Conservation (phyloP, 306 rosid genomes). For the Carpinus fangiana region DNA sequence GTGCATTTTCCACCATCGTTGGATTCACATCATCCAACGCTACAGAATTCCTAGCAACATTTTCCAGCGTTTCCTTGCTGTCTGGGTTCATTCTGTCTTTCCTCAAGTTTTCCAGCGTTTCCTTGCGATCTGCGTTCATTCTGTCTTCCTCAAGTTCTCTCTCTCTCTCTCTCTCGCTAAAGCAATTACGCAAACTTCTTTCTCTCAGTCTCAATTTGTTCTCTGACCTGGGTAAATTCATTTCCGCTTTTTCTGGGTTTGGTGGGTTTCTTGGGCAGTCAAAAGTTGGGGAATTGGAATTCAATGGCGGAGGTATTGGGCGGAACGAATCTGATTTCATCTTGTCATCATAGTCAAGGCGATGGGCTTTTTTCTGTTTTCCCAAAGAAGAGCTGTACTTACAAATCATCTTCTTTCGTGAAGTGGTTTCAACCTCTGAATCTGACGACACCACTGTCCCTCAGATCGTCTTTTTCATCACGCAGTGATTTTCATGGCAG, state of each 20-base stretch:
- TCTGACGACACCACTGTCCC: slow-evolving; percentile 34
- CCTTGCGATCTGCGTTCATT: not conserved
- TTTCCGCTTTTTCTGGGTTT: not conserved
- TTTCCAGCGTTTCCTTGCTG: not conserved
- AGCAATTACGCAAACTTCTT: not conserved
- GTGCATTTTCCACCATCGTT: slow-evolving; percentile 6
- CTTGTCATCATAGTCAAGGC: slow-evolving; percentile 26
- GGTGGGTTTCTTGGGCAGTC: not conserved
- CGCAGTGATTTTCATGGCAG: slow-evolving; percentile 44
- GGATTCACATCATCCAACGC: slow-evolving; percentile 18
- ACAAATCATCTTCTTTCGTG: slow-evolving; percentile 20
- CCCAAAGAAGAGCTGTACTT: slow-evolving; percentile 34
- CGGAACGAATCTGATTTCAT: slow-evolving; percentile 50
- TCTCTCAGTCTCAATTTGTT: no score
- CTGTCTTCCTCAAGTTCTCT: not conserved
- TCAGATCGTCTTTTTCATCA: slow-evolving; percentile 30
- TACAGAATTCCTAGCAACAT: not conserved
- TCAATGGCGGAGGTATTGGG: slow-evolving; percentile 56
- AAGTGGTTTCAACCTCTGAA: slow-evolving; percentile 40
- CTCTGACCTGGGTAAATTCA: not conserved
- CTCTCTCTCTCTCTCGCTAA: not conserved
- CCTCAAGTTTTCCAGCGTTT: not conserved
- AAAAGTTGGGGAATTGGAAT: slow-evolving; percentile 3
- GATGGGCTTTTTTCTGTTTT: slow-evolving; percentile 32
- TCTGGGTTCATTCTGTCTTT: not conserved